Percentiles rank a stretch among this genome's conserved stretches.
Evolutionary conservation across 768 basidiomycete species (phyloP).

Genomic region (Pulveroboletus sp.): DNA sequence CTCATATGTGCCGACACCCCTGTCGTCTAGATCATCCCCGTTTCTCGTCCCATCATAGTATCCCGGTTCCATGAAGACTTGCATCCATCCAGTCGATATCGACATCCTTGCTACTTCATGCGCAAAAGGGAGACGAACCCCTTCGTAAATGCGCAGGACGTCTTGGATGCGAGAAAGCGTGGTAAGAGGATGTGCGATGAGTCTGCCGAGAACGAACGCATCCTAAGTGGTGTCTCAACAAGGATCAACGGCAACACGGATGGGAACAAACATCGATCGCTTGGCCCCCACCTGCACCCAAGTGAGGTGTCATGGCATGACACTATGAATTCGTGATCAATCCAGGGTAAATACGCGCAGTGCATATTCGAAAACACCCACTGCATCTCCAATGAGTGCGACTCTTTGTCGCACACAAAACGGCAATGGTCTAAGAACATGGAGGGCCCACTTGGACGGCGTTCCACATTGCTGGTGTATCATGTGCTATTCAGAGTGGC

Average conservation of each 20-base stretch:
- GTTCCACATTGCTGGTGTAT: conserved; percentile 34
- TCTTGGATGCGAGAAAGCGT: conserved; percentile 2
- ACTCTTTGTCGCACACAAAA: conserved; percentile 39
- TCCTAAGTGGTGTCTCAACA: conserved; percentile 5
- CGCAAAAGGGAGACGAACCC: conserved; percentile 12
- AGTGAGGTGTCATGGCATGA: conserved; percentile 26
- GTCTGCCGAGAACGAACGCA: conserved; percentile 18
- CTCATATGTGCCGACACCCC: conserved; percentile 7
- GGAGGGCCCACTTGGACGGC: conserved; percentile 43
- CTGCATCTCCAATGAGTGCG: conserved; percentile 49
- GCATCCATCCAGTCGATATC: conserved; percentile 16
- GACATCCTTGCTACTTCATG: conserved; percentile 15
- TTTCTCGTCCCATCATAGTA: conserved; percentile 23
- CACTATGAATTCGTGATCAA: background rate
- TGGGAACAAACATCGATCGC: conserved; percentile 20
- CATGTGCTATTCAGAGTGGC: background rate
- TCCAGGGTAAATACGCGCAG: background rate
- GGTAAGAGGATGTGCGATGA: conserved; percentile 17
- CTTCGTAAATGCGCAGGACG: conserved; percentile 8
- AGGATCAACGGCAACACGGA: background rate
- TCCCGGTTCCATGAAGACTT: conserved; percentile 13
- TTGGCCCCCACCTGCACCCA: conserved; percentile 25
- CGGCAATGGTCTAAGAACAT: conserved; percentile 39
- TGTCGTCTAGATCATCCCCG: conserved; percentile 6
- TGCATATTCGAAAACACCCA: conserved; percentile 11